Conservation (phyloP, 1,284 basidiomycete species). For the Cystobasidium pallidum region DNA sequence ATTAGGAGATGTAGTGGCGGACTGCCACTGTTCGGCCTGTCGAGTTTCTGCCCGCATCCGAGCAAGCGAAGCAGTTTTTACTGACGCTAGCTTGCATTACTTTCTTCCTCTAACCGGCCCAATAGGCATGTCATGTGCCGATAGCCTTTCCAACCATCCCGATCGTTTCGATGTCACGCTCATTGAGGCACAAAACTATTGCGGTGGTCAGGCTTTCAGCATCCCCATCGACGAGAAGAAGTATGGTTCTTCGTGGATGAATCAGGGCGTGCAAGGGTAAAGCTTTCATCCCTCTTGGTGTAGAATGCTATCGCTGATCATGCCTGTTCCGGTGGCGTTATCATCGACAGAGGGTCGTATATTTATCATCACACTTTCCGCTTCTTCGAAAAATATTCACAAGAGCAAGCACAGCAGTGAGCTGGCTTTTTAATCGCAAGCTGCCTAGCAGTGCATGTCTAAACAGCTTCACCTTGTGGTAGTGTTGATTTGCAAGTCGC, state of each 20-base stretch:
- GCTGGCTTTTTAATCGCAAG: not conserved
- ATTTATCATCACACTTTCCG: conserved; percentile 66
- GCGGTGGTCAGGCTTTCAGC: conserved; percentile 67
- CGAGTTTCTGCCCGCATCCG: not conserved
- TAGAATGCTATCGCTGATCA: not conserved
- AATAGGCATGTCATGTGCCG: conserved; percentile 60
- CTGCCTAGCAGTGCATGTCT: not conserved
- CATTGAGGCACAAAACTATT: conserved; percentile 60
- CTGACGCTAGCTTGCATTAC: not conserved
- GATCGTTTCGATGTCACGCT: conserved; percentile 65
- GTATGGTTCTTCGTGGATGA: conserved; percentile 50
- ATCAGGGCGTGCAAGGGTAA: conserved; percentile 56
- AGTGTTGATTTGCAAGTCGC: conserved; percentile 68
- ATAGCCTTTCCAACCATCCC: conserved; percentile 62
- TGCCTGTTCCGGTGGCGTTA: not conserved
- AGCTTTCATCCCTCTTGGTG: not conserved
- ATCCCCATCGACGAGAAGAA: conserved; percentile 59
- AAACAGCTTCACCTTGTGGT: conserved; percentile 44
- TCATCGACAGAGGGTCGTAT: conserved; percentile 61
- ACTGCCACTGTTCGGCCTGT: not conserved
- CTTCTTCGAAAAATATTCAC: conserved; percentile 47
- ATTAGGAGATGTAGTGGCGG: too few relatives aligned
- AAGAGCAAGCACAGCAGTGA: conserved; percentile 41
- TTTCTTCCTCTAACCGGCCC: not conserved
- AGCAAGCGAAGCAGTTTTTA: not conserved